A percentile compares a stretch with the other conserved stretches of the same genome.
Conservation (phyloP, 805 yeast genomes). For the Zygotorulaspora chibaensis region DNA sequence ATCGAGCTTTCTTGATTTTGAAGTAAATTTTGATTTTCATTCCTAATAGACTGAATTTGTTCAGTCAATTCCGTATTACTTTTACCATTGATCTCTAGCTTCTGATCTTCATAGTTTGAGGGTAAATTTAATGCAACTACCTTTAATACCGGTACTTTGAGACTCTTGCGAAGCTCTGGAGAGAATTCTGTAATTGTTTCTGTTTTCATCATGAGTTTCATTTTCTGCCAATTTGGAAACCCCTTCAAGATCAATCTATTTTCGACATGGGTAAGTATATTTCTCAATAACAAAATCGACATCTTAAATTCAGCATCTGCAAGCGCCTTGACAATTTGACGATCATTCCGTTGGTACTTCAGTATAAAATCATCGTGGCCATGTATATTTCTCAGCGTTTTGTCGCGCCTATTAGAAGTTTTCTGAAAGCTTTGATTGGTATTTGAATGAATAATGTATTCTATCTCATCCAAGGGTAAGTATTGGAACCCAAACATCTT, state of each 20-base stretch:
- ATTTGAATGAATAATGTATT: conserved; percentile 52
- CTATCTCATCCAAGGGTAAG: conserved; percentile 69
- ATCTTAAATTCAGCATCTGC: conserved; percentile 67
- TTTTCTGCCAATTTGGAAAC: conserved; percentile 18
- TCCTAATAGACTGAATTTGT: conserved; percentile 18
- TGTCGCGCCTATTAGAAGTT: conserved; percentile 15
- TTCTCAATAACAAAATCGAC: conserved; percentile 51
- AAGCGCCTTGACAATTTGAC: conserved; percentile 34
- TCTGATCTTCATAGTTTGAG: conserved; percentile 24
- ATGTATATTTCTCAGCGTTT: conserved; percentile 14
- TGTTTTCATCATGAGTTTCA: conserved; percentile 25
- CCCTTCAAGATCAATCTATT: conserved; percentile 21
- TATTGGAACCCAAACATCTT: conserved; percentile 88
- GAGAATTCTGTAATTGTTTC: conserved; percentile 4
- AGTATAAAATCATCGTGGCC: conserved; percentile 25
- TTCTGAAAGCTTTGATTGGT: conserved; percentile 27
- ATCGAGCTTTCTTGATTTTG: conserved; percentile 17
- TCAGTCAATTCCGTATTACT: conserved; percentile 9
- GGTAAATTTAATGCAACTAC: conserved; percentile 36
- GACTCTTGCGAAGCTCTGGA: conserved; percentile 3
- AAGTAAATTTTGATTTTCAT: conserved; percentile 17
- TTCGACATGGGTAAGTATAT: conserved; percentile 39
- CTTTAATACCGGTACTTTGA: conserved; percentile 29
- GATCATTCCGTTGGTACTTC: conserved; percentile 20
- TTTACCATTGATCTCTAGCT: conserved; percentile 12